These are phyloP conservation scores for Erodium trifolium DNA, from an alignment of 441 rosid species.

Conservation along the genomic window DNA sequence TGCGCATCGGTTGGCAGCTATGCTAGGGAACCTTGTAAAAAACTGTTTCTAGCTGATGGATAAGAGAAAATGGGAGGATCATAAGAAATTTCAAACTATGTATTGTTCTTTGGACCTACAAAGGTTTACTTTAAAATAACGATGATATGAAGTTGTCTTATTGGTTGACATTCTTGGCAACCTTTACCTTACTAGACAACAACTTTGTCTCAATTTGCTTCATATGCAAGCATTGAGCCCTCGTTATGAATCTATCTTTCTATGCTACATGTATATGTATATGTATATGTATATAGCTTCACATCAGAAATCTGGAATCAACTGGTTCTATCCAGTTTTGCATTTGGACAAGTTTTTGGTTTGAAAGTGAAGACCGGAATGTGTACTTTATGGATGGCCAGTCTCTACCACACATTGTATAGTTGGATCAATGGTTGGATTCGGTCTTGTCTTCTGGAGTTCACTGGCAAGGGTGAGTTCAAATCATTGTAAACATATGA, in stretches of 20 bases:
- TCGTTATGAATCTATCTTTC: background rate
- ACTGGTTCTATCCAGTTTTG: no score
- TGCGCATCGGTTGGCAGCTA: no score
- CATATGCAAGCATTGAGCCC: background rate
- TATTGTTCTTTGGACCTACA: no score
- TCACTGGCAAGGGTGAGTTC: conserved; percentile 88
- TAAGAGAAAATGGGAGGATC: no score
- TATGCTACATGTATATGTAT: background rate
- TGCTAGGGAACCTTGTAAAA: no score
- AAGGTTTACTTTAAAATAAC: no score
- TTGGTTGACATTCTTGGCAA: background rate
- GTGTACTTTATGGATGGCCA: conserved; percentile 71
- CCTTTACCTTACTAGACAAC: background rate
- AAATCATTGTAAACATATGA: background rate
- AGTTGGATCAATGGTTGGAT: conserved; percentile 97
- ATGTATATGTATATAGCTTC: background rate
- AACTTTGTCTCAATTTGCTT: background rate
- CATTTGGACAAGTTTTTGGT: background rate
- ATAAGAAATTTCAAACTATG: no score
- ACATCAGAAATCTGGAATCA: background rate
- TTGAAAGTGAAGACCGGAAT: background rate
- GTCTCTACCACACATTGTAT: conserved; percentile 98
- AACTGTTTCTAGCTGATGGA: no score
- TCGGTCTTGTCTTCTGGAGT: conserved; percentile 93
- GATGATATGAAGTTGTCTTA: background rate